Evolutionary conservation across 2,329 filamentous ascomycete species (phyloP).

Genomic region (Neocatenulostroma microsporum): DNA sequence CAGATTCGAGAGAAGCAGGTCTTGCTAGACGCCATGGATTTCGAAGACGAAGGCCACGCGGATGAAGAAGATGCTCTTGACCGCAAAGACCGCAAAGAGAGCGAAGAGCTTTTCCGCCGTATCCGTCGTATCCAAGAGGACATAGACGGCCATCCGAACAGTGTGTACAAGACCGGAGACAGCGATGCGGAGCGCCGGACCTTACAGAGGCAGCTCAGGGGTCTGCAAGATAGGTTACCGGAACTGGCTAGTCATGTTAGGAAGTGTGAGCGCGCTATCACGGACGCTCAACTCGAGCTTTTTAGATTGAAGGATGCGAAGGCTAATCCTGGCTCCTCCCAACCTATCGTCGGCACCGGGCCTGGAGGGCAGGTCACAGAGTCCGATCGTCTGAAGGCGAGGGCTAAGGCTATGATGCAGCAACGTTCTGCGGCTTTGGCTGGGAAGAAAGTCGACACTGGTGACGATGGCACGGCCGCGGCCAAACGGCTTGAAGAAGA

Average conservation of each 20-base stretch:
- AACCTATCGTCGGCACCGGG: conserved; percentile 81
- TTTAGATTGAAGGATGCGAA: conserved; percentile 93
- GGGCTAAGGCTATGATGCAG: conserved; percentile 98
- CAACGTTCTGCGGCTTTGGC: conserved; percentile 88
- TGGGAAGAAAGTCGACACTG: conserved; percentile 61
- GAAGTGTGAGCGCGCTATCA: conserved; percentile 82
- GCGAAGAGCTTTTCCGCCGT: conserved; percentile 86
- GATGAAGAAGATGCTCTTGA: conserved; percentile 93
- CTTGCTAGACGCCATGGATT: conserved; percentile 90
- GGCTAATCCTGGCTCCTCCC: conserved; percentile 65
- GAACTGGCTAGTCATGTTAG: conserved; percentile 88
- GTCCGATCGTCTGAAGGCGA: conserved; percentile 85
- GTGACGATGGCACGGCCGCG: conserved; percentile 66
- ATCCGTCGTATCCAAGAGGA: conserved; percentile 90
- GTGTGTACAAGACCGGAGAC: conserved; percentile 60
- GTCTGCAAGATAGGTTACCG: conserved; percentile 79
- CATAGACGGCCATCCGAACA: conserved; percentile 83
- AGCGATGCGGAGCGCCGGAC: conserved; percentile 81
- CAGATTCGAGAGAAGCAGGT: conserved; percentile 92
- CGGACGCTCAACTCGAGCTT: conserved; percentile 81
- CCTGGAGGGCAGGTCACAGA: conserved; percentile 87
- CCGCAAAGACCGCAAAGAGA: conserved; percentile 79
- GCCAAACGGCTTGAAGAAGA: conserved; percentile 85
- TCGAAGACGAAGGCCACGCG: conserved; percentile 78
- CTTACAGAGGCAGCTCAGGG: conserved; percentile 82